phyloP scores from a whole-genome alignment of 2,329 filamentous ascomycete species.

The Aspergillus sp. region DNA sequence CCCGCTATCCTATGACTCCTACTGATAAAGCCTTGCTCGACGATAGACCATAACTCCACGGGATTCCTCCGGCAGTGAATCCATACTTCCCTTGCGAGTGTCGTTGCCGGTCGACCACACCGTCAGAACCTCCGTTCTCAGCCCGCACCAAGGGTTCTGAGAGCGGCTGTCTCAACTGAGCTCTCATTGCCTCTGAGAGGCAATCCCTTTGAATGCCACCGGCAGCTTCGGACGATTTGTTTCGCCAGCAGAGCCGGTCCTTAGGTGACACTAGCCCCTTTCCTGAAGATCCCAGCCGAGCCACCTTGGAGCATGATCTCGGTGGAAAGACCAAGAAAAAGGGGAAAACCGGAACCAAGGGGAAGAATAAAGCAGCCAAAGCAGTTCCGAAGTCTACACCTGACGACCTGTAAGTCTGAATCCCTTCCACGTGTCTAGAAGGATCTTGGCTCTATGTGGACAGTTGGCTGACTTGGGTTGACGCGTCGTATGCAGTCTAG shows the following conservation, averaged over 20 bases:
- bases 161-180: constrained; percentile 28
- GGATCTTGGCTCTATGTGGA: too few species aligned
- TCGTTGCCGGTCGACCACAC: constrained; percentile 10
- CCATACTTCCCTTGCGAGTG: constrained; percentile 3
- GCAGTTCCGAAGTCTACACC: constrained; percentile 32
- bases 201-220: constrained; percentile 46
- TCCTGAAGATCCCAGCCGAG: constrained; percentile 29
- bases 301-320: constrained; percentile 35
- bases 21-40: constrained; percentile 18
- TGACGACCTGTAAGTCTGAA: constrained; percentile 41
- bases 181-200: constrained; percentile 30
- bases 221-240: constrained; percentile 42
- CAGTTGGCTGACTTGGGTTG: constrained; percentile 4
- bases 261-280: constrained; percentile 35
- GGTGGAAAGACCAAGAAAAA: constrained; percentile 44
- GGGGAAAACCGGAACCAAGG: constrained; percentile 39
- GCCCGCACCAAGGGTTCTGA: constrained; percentile 34
- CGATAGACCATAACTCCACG: not conserved
- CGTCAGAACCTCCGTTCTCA: constrained; percentile 33
- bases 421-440: constrained; percentile 9
- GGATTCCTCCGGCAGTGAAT: constrained; percentile 3
- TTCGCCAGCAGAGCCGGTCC: constrained; percentile 41
- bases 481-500: constrained; percentile 25
- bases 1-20: constrained; percentile 15
- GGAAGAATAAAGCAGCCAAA: constrained; percentile 40